A percentile compares a stretch with the other conserved stretches of the same genome.
Conservation (phyloP, 2,329 filamentous ascomycete genomes). For the Raffaelea albimanens region DNA sequence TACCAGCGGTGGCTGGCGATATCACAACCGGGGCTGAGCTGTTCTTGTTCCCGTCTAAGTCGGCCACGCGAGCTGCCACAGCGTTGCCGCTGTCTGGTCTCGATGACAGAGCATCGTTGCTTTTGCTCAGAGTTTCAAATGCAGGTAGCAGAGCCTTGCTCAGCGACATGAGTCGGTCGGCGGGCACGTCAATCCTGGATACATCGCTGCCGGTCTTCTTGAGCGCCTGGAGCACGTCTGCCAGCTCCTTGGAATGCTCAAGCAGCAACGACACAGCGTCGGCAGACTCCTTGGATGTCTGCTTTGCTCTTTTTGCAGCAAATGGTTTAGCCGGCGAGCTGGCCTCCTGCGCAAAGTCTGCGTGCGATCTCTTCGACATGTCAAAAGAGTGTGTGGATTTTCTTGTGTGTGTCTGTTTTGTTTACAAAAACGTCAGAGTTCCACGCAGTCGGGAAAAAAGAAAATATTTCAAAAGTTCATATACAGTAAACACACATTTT, state of each 20-base stretch:
- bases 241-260: constrained; percentile 27
- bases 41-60: not conserved
- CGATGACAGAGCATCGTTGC: not conserved
- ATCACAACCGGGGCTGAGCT: not conserved
- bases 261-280: constrained; percentile 21
- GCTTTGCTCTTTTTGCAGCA: not conserved
- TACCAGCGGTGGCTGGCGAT: too few species aligned
- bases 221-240: constrained; percentile 27
- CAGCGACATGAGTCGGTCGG: constrained; percentile 12
- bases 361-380: not conserved
- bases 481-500: too few species aligned
- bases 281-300: not conserved
- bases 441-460: too few species aligned
- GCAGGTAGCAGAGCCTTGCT: constrained; percentile 20
- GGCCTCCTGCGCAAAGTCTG: not conserved
- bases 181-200: not conserved
- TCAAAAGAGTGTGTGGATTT: too few species aligned
- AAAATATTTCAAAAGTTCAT: too few species aligned
- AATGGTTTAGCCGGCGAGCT: not conserved
- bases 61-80: not conserved
- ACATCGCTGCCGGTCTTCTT: constrained; percentile 17
- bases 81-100: not conserved
- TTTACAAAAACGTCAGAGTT: too few species aligned
- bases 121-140: constrained; percentile 12
- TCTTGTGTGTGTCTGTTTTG: constrained; percentile 6